Conservation (phyloP, 208 protist species). For the Crithidia thermophila region DNA sequence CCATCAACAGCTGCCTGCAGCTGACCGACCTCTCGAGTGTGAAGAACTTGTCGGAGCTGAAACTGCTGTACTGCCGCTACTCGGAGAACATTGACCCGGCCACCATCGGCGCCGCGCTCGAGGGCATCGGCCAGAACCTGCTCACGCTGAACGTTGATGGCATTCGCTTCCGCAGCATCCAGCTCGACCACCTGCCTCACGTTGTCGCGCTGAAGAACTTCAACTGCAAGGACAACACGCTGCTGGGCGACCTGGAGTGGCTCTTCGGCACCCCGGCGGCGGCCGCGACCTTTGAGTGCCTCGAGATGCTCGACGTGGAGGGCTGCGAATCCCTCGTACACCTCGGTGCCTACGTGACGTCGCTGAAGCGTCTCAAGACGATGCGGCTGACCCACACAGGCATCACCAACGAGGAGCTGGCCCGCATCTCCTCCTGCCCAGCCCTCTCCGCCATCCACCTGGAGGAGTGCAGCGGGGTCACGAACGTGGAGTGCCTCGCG, state of each 20-base stretch:
- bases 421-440: conserved; percentile 26
- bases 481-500: conserved; percentile 41
- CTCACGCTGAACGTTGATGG: conserved; percentile 78
- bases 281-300: conserved; percentile 23
- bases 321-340: conserved; percentile 43
- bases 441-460: conserved; percentile 43
- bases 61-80: conserved; percentile 79
- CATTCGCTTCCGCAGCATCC: conserved; percentile 47
- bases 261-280: conserved; percentile 32
- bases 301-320: conserved; percentile 66
- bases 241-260: conserved; percentile 44
- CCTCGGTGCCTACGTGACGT: conserved; percentile 33
- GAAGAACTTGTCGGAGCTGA: conserved; percentile 58
- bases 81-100: conserved; percentile 59
- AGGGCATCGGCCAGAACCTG: conserved; percentile 50
- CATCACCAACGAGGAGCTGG: conserved; percentile 39
- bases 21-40: conserved; percentile 50
- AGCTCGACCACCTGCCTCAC: conserved; percentile 33
- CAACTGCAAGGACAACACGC: conserved; percentile 70
- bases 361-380: conserved; percentile 47
- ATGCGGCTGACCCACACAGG: conserved; percentile 49
- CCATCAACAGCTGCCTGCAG: conserved; percentile 73
- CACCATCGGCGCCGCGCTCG: conserved; percentile 46
- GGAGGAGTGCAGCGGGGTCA: conserved; percentile 44
- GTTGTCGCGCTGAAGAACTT: conserved; percentile 60